These are phyloP conservation scores for Xylaria acuta DNA, from an alignment of 495 filamentous ascomycete genomes.

Conservation along the genomic window DNA sequence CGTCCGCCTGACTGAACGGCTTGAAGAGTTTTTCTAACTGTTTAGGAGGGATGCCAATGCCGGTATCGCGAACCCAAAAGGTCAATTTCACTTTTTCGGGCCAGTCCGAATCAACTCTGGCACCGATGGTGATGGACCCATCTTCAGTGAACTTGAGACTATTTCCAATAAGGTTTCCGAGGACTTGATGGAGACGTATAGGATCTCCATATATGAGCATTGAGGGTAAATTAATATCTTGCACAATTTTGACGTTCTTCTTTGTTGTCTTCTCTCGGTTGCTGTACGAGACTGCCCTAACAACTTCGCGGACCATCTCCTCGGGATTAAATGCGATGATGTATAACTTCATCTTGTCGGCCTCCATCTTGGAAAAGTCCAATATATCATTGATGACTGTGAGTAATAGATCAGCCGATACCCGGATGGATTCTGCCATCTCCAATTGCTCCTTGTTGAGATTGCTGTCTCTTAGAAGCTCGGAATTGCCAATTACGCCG, in stretches of 20 bases:
- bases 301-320: constrained; percentile 86
- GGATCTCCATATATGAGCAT: constrained; percentile 90
- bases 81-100: constrained; percentile 73
- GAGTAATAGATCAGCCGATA: constrained; percentile 89
- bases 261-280: constrained; percentile 74
- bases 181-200: constrained; percentile 87
- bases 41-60: constrained; percentile 84
- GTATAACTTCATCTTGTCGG: constrained; percentile 93
- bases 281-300: constrained; percentile 83
- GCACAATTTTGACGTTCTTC: constrained; percentile 65
- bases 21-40: constrained; percentile 85
- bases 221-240: constrained; percentile 76
- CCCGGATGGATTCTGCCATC: constrained; percentile 89
- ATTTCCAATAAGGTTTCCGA: constrained; percentile 92
- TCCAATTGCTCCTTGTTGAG: constrained; percentile 83
- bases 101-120: constrained; percentile 71
- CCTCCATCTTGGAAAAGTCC: constrained; percentile 92
- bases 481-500: constrained; percentile 89
- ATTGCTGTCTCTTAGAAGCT: constrained; percentile 78
- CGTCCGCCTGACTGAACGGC: constrained; percentile 90
- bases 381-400: constrained; percentile 95
- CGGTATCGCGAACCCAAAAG: constrained; percentile 88
- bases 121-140: constrained; percentile 81
- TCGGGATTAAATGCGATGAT: constrained; percentile 83
- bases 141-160: constrained; percentile 92